phyloP scores from a whole-genome alignment of 768 basidiomycete genomes.

The Boletus pseudopeckii region DNA sequence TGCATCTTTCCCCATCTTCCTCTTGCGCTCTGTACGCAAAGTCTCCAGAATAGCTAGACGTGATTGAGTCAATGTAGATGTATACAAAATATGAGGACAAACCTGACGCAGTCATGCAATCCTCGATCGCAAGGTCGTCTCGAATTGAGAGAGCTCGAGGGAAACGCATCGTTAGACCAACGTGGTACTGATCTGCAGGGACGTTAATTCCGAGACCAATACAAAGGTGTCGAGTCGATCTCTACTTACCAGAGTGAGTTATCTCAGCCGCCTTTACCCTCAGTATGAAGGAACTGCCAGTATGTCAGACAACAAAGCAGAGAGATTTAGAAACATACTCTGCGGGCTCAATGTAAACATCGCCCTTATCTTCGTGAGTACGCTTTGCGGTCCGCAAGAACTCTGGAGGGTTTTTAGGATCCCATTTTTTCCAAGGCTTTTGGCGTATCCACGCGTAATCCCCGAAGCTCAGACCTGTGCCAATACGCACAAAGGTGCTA shows the following conservation, averaged over 20 bases:
- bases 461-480: slow-evolving; percentile 79
- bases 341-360: slow-evolving; percentile 85
- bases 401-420: slow-evolving; percentile 65
- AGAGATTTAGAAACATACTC: slow-evolving; percentile 50
- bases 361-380: slow-evolving; percentile 76
- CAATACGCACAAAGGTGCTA: slow-evolving; percentile 84
- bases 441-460: slow-evolving; percentile 84
- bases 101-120: slow-evolving; percentile 75
- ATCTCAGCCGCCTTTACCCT: slow-evolving; percentile 95
- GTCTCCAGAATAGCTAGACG: slow-evolving; percentile 54
- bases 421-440: slow-evolving; percentile 82
- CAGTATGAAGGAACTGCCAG: slow-evolving; percentile 81
- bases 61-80: not conserved
- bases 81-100: not conserved
- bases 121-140: slow-evolving; percentile 68
- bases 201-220: not conserved
- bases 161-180: slow-evolving; percentile 91
- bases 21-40: slow-evolving; percentile 62
- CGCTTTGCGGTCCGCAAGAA: slow-evolving; percentile 64
- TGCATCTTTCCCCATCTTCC: slow-evolving; percentile 65
- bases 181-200: slow-evolving; percentile 68
- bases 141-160: slow-evolving; percentile 80
- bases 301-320: not conserved
- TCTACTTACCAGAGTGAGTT: slow-evolving; percentile 55
- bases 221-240: not conserved